Evolutionary conservation across 306 rosid species (phyloP).

Genomic region (Nissolia schottii): DNA sequence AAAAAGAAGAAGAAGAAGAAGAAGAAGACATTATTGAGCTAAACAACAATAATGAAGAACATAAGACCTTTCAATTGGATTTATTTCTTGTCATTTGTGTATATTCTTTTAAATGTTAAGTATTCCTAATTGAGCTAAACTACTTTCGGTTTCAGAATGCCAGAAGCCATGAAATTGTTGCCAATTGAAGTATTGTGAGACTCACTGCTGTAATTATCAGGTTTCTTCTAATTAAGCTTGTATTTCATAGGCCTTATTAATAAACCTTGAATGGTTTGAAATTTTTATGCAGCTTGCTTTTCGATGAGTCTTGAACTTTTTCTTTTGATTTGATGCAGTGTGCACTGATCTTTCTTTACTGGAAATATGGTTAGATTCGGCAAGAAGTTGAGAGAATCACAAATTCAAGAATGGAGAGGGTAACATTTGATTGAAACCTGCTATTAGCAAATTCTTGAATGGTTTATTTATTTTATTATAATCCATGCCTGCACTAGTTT

Average conservation of each 20-base stretch:
- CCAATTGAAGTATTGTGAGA: background rate
- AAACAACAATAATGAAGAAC: background rate
- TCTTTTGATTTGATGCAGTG: conserved; percentile 11
- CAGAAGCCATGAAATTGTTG: conserved; percentile 6
- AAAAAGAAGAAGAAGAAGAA: too few relatives aligned
- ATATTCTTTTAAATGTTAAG: background rate
- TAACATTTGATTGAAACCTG: conserved; percentile 20
- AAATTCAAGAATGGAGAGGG: conserved; percentile 86
- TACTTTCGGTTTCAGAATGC: conserved; percentile 11
- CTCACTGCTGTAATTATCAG: background rate
- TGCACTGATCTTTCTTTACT: conserved; percentile 4
- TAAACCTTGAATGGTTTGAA: conserved; percentile 10
- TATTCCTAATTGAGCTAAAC: conserved; percentile 7
- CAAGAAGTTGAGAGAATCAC: conserved; percentile 81
- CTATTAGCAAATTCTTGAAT: background rate
- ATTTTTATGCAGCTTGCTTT: background rate
- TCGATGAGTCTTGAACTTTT: background rate
- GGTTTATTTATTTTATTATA: background rate
- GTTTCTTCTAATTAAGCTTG: conserved; percentile 28
- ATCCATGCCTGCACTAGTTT: background rate
- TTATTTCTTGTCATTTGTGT: background rate
- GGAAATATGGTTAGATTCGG: conserved; percentile 81
- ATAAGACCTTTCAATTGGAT: background rate
- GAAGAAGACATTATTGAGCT: background rate
- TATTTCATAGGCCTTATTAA: background rate